These are phyloP conservation scores for Perilla frutescens DNA, from an alignment of 257 asterid genomes.

Conservation along the genomic window DNA sequence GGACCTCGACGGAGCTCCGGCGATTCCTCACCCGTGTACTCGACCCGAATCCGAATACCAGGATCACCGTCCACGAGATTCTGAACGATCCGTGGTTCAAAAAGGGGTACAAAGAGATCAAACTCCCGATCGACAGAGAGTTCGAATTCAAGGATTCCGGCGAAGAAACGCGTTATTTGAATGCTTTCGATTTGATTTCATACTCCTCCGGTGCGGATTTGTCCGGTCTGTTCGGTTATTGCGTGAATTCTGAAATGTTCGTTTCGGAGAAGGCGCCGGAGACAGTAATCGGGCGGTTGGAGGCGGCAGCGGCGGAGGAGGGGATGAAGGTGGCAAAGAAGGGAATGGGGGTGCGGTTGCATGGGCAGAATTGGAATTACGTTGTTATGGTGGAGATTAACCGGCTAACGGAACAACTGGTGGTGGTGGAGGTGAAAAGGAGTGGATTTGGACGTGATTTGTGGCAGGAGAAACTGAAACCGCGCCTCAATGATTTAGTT, in stretches of 20 bases:
- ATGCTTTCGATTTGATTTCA: constrained; percentile 59
- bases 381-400: constrained; percentile 47
- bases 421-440: constrained; percentile 60
- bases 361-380: constrained; percentile 55
- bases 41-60: constrained; percentile 63
- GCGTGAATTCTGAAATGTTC: constrained; percentile 40
- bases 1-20: constrained; percentile 69
- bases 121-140: constrained; percentile 43
- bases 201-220: constrained; percentile 57
- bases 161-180: constrained; percentile 38
- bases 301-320: constrained; percentile 47
- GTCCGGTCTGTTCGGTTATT: constrained; percentile 48
- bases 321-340: constrained; percentile 44
- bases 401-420: constrained; percentile 69
- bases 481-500: constrained; percentile 44
- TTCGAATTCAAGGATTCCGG: constrained; percentile 46
- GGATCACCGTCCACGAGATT: constrained; percentile 64
- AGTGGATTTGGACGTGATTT: constrained; percentile 45
- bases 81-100: constrained; percentile 62
- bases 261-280: constrained; percentile 46
- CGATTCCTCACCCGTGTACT: constrained; percentile 52
- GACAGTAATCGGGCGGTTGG: constrained; percentile 44
- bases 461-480: constrained; percentile 60
- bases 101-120: constrained; percentile 48
- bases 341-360: constrained; percentile 45